Percentiles rank a stretch among this genome's conserved stretches.
Conservation (phyloP, 2,329 filamentous ascomycete species). For the Parastagonospora nodorum region DNA sequence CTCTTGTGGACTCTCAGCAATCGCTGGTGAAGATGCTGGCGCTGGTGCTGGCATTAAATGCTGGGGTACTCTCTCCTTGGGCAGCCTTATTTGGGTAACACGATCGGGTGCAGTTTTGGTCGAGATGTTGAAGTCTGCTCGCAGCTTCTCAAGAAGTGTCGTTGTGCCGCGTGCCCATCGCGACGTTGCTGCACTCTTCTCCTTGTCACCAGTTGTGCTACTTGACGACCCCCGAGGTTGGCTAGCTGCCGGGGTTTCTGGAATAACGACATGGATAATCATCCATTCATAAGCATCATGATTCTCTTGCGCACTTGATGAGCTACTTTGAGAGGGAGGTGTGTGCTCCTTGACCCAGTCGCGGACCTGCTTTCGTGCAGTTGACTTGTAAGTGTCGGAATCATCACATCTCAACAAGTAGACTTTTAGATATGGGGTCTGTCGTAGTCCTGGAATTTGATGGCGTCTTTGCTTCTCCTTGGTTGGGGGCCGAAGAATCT, state of each 20-base stretch:
- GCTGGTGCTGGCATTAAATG: conserved; percentile 52
- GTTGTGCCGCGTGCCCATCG: conserved; percentile 80
- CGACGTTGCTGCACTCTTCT: conserved; percentile 68
- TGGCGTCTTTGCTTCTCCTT: conserved; percentile 69
- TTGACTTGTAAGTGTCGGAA: conserved; percentile 87
- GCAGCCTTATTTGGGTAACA: conserved; percentile 82
- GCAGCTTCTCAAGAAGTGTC: conserved; percentile 86
- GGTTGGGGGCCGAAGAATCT: conserved; percentile 27
- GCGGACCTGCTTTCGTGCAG: conserved; percentile 75
- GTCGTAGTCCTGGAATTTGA: conserved; percentile 90
- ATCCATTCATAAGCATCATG: conserved; percentile 98
- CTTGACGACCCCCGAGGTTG: conserved; percentile 68
- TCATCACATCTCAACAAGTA: conserved; percentile 92
- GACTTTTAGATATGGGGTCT: conserved; percentile 92
- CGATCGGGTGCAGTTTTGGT: conserved; percentile 76
- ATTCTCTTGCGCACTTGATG: conserved; percentile 76
- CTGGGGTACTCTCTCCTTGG: conserved; percentile 53
- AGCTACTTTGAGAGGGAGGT: conserved; percentile 58
- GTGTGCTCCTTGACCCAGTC: conserved; percentile 88
- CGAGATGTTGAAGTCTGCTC: conserved; percentile 84
- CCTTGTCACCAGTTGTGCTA: conserved; percentile 61
- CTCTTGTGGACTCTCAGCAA: conserved; percentile 72
- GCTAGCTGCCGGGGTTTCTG: conserved; percentile 79
- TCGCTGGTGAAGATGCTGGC: conserved; percentile 39
- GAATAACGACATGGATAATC: conserved; percentile 88